Conservation (phyloP, 208 protist genomes). For the Acanthamoeba castellanii region DNA sequence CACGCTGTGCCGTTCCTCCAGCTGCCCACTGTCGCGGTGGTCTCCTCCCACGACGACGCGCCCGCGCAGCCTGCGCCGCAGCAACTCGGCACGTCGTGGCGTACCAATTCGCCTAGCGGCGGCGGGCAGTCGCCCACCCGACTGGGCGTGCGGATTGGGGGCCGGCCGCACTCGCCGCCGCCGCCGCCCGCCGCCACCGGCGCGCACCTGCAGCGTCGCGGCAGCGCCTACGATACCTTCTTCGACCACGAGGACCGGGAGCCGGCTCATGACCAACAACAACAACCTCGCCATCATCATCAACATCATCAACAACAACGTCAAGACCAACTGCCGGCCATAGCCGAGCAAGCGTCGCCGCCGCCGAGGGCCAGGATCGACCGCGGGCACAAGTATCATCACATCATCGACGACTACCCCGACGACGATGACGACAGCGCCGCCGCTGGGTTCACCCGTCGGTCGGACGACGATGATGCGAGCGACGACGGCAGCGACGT, state of each 20-base stretch:
- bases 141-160: background rate
- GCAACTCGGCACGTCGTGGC: too few relatives aligned
- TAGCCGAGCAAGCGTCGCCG: background rate
- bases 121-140: background rate
- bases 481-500: too few relatives aligned
- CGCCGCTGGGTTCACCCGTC: background rate
- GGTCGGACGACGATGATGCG: too few relatives aligned
- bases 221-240: conserved; percentile 40
- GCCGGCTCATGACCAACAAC: background rate
- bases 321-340: background rate
- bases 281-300: background rate
- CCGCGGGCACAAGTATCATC: background rate
- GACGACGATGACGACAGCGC: background rate
- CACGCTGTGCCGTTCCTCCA: too few relatives aligned
- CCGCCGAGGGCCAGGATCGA: background rate
- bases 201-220: background rate
- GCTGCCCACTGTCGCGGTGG: too few relatives aligned
- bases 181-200: too few relatives aligned
- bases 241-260: background rate
- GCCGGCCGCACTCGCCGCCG: too few relatives aligned
- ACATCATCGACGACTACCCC: conserved; percentile 29
- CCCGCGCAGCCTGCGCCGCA: too few relatives aligned
- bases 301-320: background rate
- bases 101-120: background rate
- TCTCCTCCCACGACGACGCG: too few relatives aligned